Base-by-base conservation (phyloP, 2,329 filamentous ascomycete genomes). In the Colletotrichum sp. region DNA sequence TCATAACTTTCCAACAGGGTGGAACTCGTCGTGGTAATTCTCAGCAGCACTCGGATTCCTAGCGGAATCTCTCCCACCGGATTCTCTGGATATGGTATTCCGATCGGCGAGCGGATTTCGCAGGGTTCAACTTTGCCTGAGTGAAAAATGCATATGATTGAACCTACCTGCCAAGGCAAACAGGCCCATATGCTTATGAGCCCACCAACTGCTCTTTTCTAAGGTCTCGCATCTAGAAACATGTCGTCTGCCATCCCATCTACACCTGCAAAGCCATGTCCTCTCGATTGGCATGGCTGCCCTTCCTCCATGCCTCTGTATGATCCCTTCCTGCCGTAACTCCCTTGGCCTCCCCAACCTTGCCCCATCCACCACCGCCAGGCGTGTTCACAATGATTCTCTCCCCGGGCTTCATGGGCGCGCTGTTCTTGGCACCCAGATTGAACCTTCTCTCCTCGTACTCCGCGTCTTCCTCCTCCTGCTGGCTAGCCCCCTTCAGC, bases 371-470 rank as follows among this genome's bases (percentile, higher is more conserved):
- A 56, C 95, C 95, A 70, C 95, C 95, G 34, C 95, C 95, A 4
- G 95, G 95, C 6, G 95, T 96, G 77, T 89, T 89, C 22, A 97
- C 88, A 71, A 96, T 94, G 80, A 96, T 95, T 8, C 94, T 87
- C 81, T 97, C 95, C 0, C 95, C 95, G 1, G 92, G 88, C 80
- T 91, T 88, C 94, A 96, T 96, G 15, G 90, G 89, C 15, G 94
- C 94, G 30, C 92, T 95, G 79, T 96, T 96, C 88, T 96, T 96
- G 2, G 92, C 94, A 1, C 94, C 94, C 52, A 96, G 82, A 80
- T 94, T 96, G 80, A 96, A 93, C 67, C 88, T 87, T 52, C 93
- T 86, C 82, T 93, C 89, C 82, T 92, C 87, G 80, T 88, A 89
- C 77, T 90, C 88, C 8, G 81, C 80, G 13, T 85, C 84, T 0